Conservation (phyloP, 305 asterid species). For the Fraxinus ornus region DNA sequence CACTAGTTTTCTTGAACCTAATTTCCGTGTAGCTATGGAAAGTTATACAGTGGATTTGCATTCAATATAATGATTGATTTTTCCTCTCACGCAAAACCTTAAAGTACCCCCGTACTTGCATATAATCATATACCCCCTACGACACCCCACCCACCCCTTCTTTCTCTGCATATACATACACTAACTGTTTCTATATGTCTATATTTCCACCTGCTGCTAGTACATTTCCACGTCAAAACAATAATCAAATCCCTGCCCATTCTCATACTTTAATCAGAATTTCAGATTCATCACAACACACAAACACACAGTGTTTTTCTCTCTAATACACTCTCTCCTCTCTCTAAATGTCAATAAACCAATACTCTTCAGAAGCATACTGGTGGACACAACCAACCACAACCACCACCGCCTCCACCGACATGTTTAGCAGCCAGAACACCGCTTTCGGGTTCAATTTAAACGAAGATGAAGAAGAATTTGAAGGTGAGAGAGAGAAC, state of each 20-base stretch:
- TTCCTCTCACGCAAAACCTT: conserved; percentile 6
- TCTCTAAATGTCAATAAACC: neutral
- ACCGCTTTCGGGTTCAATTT: neutral
- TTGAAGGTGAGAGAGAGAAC: neutral
- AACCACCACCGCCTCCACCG: neutral
- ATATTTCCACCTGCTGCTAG: neutral
- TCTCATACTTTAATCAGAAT: neutral
- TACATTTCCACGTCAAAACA: conserved; percentile 7
- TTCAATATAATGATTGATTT: conserved; percentile 1
- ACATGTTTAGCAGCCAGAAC: neutral
- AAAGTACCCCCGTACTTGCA: neutral
- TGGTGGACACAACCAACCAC: conserved; percentile 34
- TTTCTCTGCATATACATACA: neutral
- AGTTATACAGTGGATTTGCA: neutral
- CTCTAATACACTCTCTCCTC: neutral
- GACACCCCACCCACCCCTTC: neutral
- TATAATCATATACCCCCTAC: neutral
- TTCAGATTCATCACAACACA: neutral
- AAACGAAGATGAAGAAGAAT: neutral
- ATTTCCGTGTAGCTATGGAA: neutral
- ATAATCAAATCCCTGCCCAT: neutral
- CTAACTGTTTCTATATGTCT: neutral
- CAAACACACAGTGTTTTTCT: neutral
- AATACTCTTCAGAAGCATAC: conserved; percentile 19
- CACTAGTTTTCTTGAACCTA: neutral